phyloP scores from a whole-genome alignment of 768 basidiomycete genomes.

The Leccinum aurantiacum region DNA sequence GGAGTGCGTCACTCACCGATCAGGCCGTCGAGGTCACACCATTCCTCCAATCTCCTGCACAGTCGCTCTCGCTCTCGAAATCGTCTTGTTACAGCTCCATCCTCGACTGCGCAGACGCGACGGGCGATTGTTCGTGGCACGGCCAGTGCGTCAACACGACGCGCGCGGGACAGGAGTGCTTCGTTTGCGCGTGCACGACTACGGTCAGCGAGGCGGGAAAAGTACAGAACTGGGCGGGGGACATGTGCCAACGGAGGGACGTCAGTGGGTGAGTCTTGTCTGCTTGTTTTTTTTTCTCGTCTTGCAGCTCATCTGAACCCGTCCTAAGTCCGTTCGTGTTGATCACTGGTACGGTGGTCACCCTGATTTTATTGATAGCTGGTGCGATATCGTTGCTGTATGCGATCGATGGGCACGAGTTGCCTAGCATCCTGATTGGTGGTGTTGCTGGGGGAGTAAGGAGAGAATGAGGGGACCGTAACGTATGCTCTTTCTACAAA shows the following conservation, averaged over 20 bases:
- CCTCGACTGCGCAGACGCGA: conserved; percentile 59
- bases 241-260: conserved; percentile 75
- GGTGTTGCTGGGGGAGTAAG: conserved; percentile 50
- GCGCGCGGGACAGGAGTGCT: conserved; percentile 57
- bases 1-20: conserved; percentile 40
- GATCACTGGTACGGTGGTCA: conserved; percentile 64
- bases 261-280: conserved; percentile 67
- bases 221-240: conserved; percentile 71
- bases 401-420: conserved; percentile 54
- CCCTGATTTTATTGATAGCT: conserved; percentile 61
- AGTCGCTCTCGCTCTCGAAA: conserved; percentile 34
- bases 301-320: no score
- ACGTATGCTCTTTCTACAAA: not conserved
- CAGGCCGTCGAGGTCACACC: conserved; percentile 41
- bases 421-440: conserved; percentile 76
- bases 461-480: conserved; percentile 43
- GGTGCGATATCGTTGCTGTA: conserved; percentile 69
- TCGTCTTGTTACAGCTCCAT: conserved; percentile 61
- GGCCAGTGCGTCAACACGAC: conserved; percentile 64
- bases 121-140: conserved; percentile 65
- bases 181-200: conserved; percentile 43
- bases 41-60: conserved; percentile 42
- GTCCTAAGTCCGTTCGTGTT: conserved; percentile 67
- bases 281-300: not conserved
- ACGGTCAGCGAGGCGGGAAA: conserved; percentile 54